Conservation (phyloP, 768 basidiomycete genomes). For the Suillus bovinus region DNA sequence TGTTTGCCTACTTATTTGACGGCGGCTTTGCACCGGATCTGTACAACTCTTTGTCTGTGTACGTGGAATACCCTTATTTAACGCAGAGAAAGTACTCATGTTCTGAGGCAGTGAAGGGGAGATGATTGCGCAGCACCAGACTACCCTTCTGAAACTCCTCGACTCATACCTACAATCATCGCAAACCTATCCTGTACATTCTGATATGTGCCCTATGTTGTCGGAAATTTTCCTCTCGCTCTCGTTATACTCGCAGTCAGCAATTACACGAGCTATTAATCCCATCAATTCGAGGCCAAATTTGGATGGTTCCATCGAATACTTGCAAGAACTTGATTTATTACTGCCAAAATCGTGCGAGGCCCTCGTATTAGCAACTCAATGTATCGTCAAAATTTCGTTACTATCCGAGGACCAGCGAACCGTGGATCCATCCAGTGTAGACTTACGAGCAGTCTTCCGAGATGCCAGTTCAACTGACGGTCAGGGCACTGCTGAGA, state of each 20-base stretch:
- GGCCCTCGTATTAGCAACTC: constrained; percentile 74
- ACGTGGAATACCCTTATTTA: constrained; percentile 24
- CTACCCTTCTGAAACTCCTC: constrained; percentile 81
- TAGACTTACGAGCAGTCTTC: constrained; percentile 40
- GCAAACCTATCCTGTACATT: constrained; percentile 38
- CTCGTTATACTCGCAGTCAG: constrained; percentile 53
- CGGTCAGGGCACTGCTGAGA: constrained; percentile 50
- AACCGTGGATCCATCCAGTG: constrained; percentile 12
- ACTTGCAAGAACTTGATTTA: constrained; percentile 55
- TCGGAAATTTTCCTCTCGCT: constrained; percentile 62
- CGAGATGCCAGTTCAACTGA: constrained; percentile 42
- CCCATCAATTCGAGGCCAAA: constrained; percentile 13
- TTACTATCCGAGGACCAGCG: constrained; percentile 43
- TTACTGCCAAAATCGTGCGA: constrained; percentile 79
- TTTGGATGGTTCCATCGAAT: constrained; percentile 3
- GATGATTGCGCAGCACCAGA: constrained; percentile 81
- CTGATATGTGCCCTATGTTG: constrained; percentile 56
- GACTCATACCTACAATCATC: constrained; percentile 79
- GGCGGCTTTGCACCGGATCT: constrained; percentile 56
- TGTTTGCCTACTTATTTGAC: constrained; percentile 65
- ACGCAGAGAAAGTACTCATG: constrained; percentile 12
- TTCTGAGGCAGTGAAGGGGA: constrained; percentile 55
- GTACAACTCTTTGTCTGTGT: constrained; percentile 65
- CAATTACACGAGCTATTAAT: constrained; percentile 52
- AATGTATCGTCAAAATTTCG: constrained; percentile 69